Evolutionary conservation across 2,329 filamentous ascomycete genomes (phyloP), one percentile per base, ranked within the genome.

Genomic region (Orbilia javanica): DNA sequence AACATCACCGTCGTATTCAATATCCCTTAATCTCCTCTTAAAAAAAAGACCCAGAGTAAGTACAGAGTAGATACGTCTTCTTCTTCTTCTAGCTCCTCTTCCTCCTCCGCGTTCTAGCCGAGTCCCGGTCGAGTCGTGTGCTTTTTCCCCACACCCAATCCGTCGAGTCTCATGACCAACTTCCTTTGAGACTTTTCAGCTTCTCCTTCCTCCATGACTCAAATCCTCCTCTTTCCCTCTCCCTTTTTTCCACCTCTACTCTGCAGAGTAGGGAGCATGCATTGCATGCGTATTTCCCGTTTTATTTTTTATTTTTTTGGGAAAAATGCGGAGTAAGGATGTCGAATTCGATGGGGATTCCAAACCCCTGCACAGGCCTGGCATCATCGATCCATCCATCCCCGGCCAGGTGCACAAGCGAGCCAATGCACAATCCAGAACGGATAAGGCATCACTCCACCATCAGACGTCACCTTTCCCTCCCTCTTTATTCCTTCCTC

Each of bases 381-480:
- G 20, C 27, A 34, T 22, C 18, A 18, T 57, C 27, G 8, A 5
- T 22, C 27, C 18, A 18, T 57, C 27, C 18, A 5, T 22, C 22
- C 50, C 22, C 50, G 22, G 27, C 52, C 52, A 31, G 15, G 52
- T 4, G 29, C 22, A 62, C 55, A 62, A 57, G 29, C 46, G 18
- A 50, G 52, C 52, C 15, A 57, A 29, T 31, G 50, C 27, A 29
- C 3, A 7, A 25, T 15, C 22, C 22, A n/a, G 31, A 60, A 60
- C 29, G 60, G 44, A 25, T 15, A 55, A 29, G 44, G 29, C 52
- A 63, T 74, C 70, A 74, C 70, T 74, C 70, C 70, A 74, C 70
- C 52, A 67, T 74, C 70, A 74, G 62, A 74, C 70, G 52, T 74
- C 70, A 74, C 68, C 13, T 25, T 39, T 39, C n/a, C n/a, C n/a